Percentiles rank a stretch among this genome's conserved stretches.
phyloP scores from a whole-genome alignment of 441 rosid species.

The Populus trichocarpa region DNA sequence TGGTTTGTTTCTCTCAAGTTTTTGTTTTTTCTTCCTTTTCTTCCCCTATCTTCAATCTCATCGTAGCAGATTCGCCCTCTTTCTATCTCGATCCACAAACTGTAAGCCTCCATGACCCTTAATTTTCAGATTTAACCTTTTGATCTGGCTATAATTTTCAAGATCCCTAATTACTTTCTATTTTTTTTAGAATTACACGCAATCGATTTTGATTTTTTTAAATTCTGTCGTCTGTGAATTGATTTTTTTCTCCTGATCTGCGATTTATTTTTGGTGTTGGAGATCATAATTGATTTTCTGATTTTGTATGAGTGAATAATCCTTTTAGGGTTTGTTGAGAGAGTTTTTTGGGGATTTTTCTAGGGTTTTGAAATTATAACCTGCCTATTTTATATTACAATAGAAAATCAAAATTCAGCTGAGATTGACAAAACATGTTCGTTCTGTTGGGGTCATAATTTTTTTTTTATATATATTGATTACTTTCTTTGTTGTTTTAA shows the following conservation, averaged over 20 bases:
- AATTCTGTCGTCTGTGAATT: not conserved
- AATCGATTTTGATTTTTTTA: not conserved
- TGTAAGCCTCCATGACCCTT: slow-evolving; percentile 29
- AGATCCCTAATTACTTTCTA: slow-evolving; percentile 29
- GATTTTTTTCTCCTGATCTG: not conserved
- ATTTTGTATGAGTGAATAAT: not conserved
- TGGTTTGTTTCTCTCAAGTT: slow-evolving; percentile 7
- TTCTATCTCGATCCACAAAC: slow-evolving; percentile 24
- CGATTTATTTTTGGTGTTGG: not conserved
- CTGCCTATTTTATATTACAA: not conserved
- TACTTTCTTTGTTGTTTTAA: not conserved
- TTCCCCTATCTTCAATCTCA: slow-evolving; percentile 21
- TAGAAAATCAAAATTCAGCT: not conserved
- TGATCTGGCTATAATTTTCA: slow-evolving; percentile 16
- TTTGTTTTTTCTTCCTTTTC: slow-evolving; percentile 22
- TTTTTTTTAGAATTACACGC: slow-evolving; percentile 15
- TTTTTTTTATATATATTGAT: not conserved
- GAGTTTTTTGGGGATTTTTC: slow-evolving; percentile 7
- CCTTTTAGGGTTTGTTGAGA: slow-evolving; percentile 17
- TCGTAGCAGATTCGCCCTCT: slow-evolving; percentile 34
- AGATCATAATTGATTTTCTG: not conserved
- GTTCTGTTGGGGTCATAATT: not conserved
- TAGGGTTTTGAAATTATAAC: slow-evolving; percentile 4
- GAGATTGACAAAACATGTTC: not conserved
- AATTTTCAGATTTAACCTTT: slow-evolving; percentile 15